Evolutionary conservation across 1,284 basidiomycete species (phyloP), one percentile per base, ranked within the genome.

Genomic region (Laetiporus sulphureus): DNA sequence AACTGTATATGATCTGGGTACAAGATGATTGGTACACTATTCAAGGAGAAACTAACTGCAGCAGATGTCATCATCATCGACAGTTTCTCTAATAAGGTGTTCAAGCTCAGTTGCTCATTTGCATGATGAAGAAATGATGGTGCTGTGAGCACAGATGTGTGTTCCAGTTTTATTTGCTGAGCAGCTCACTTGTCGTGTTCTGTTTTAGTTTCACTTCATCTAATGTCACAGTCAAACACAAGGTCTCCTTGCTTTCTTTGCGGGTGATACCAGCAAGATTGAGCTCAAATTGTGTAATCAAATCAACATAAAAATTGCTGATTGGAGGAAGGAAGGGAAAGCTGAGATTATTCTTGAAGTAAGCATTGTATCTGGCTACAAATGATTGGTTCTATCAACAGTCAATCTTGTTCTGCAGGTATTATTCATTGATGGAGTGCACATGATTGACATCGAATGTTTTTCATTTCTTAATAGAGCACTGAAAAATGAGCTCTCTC

Each of bases 401-500:
- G 18, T 20, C 7, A 8, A 20, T 37, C 15, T 40, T 15, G 40
- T 20, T 25, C 38, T 31, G 23, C 52, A 91, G 87, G 88, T 92
- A 10, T 69, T 93, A 13, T 92, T 93, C 68, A 92, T 92, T 52
- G 89, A 92, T 61, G 91, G 96, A 66, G 93, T 97, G 13, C 96
- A 99, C 72, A 99, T 99, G 95, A 82, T 99, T 50, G 95, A 99
- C 63, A 96, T 99, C 50, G 95, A 99, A 65, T 99, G 95, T 62
- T 98, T 98, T 73, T 96, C 93, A 6, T 99, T 95, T 76, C 72
- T 99, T 48, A 99, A 99, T 65, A 81, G 95, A 32, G 95, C 95
- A 5, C 73, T 99, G 36, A 95, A 99, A 62, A 85, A 84, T 49
- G 94, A 96, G 51, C 73, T 98, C 3, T 84, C 94, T 1, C 95